Percentiles rank a stretch among this genome's conserved stretches.
phyloP scores from a whole-genome alignment of 176 grass and related monocot genomes.

The Eleusine coracana region DNA sequence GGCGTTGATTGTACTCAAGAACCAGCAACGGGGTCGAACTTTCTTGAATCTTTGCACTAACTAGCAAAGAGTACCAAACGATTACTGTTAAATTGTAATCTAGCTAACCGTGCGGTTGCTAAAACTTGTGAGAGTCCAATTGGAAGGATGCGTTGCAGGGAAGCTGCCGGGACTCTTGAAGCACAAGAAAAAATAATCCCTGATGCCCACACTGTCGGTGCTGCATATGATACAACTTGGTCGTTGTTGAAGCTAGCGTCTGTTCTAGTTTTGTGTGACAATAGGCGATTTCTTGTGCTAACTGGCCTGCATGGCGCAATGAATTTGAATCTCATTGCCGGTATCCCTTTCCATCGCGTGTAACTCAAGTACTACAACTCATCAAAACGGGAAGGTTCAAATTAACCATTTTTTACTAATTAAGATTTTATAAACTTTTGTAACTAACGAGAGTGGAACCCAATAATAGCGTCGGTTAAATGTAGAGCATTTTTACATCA shows the following conservation, averaged over 20 bases:
- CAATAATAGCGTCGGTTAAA: background rate
- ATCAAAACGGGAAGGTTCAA: background rate
- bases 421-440: background rate
- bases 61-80: slow-evolving; percentile 44
- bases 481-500: too few relatives aligned
- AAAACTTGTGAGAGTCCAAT: slow-evolving; percentile 49
- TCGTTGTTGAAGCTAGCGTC: background rate
- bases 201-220: slow-evolving; percentile 44
- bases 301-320: background rate
- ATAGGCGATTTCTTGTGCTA: background rate
- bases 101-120: slow-evolving; percentile 32
- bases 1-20: slow-evolving; percentile 38
- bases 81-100: slow-evolving; percentile 18
- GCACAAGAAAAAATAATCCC: slow-evolving; percentile 34
- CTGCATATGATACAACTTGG: background rate
- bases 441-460: background rate
- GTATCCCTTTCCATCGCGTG: background rate
- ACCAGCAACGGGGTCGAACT: slow-evolving; percentile 2
- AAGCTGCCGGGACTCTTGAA: slow-evolving; percentile 48
- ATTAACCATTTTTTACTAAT: background rate
- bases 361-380: background rate
- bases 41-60: slow-evolving; percentile 25
- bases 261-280: background rate
- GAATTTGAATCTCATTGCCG: background rate
- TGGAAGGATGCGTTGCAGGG: slow-evolving; percentile 37